Percentiles rank a stretch among this genome's conserved stretches.
These are phyloP conservation scores for Smithsoniella earleae DNA, from an alignment of 163 green algal genomes.

Conservation along the genomic window DNA sequence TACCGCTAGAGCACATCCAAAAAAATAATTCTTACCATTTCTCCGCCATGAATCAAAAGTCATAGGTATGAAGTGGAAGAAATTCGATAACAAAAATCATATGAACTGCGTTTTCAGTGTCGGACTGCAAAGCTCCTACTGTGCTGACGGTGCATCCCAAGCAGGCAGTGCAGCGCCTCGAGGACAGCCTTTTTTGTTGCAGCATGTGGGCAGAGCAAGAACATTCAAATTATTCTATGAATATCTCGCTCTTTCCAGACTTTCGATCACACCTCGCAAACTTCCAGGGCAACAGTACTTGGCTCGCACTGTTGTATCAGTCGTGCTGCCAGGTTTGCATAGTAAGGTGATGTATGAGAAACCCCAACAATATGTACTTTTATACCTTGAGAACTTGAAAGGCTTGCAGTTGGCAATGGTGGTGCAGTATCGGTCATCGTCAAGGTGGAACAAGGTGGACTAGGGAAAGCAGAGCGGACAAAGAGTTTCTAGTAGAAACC, in stretches of 20 bases:
- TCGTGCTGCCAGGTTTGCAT: neutral
- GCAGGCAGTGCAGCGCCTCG: neutral
- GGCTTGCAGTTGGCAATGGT: neutral
- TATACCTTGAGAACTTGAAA: neutral
- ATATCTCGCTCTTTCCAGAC: no score
- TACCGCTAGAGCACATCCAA: no score
- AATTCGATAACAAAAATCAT: no score
- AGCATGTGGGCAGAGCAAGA: no score
- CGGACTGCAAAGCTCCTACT: neutral
- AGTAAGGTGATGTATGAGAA: conserved; percentile 21
- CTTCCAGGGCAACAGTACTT: neutral
- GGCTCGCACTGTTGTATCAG: neutral
- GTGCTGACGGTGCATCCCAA: neutral
- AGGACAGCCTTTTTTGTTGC: neutral
- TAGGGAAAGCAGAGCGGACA: neutral
- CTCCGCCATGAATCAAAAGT: no score
- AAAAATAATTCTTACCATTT: no score
- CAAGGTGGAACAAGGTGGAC: neutral
- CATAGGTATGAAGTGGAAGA: no score
- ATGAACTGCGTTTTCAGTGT: neutral
- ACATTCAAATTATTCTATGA: no score
- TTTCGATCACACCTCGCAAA: conserved; percentile 21
- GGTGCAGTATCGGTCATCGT: neutral
- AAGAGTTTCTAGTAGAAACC: no score
- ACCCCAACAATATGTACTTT: conserved; percentile 23